Evolutionary conservation across 2,329 filamentous ascomycete species (phyloP).

Genomic region (Colletotrichum cordylinicola): DNA sequence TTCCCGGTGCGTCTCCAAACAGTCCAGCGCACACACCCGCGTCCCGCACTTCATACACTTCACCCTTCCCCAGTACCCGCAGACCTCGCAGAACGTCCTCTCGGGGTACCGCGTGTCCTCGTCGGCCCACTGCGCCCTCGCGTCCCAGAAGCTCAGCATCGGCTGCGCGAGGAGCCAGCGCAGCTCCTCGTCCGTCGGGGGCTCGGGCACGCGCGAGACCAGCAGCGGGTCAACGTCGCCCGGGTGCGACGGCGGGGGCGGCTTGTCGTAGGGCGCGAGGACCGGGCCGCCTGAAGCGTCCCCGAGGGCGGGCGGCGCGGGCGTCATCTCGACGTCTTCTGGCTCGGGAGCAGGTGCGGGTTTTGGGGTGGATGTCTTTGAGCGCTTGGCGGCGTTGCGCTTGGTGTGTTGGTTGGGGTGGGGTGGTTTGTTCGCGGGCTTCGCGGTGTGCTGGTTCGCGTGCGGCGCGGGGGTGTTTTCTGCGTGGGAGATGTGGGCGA

Average conservation of each 20-base stretch:
- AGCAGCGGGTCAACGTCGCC: slow-evolving; percentile 65
- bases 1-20: slow-evolving; percentile 74
- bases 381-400: slow-evolving; percentile 21
- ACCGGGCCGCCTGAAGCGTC: slow-evolving; percentile 26
- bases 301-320: slow-evolving; percentile 31
- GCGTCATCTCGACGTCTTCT: slow-evolving; percentile 45
- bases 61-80: slow-evolving; percentile 82
- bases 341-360: not conserved
- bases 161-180: slow-evolving; percentile 67
- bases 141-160: slow-evolving; percentile 72
- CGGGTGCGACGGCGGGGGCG: slow-evolving; percentile 45
- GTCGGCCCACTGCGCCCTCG: slow-evolving; percentile 52
- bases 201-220: slow-evolving; percentile 59
- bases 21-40: slow-evolving; percentile 78
- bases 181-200: slow-evolving; percentile 67
- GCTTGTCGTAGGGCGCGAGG: slow-evolving; percentile 37
- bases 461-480: slow-evolving; percentile 38
- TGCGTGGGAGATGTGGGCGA: slow-evolving; percentile 62
- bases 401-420: slow-evolving; percentile 23
- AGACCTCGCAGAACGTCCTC: slow-evolving; percentile 77
- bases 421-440: slow-evolving; percentile 23
- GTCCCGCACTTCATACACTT: slow-evolving; percentile 81
- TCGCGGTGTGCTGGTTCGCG: slow-evolving; percentile 31
- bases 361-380: slow-evolving; percentile 17
- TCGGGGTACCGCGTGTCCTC: slow-evolving; percentile 56